Evolutionary conservation across 805 yeast species (phyloP).

Genomic region (Kregervanrija pseudodelftensis): DNA sequence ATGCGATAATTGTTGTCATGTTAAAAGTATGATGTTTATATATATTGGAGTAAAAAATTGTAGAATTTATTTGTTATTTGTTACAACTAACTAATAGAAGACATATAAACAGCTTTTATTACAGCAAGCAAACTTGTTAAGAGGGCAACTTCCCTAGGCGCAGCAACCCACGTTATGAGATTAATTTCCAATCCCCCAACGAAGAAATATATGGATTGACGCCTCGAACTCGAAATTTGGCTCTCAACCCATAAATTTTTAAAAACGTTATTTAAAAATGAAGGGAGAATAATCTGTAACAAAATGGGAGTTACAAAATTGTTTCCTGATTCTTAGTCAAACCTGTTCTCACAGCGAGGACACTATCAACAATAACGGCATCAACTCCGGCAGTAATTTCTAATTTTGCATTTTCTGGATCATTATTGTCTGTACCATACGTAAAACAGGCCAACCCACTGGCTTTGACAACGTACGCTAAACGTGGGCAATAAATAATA

Average conservation of each 20-base stretch:
- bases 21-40: not conserved
- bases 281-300: no score
- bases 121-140: no score
- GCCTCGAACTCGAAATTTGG: no score
- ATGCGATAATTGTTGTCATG: slow-evolving; percentile 42
- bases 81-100: not conserved
- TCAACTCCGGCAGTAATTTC: slow-evolving; percentile 95
- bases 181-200: no score
- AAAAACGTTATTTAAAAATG: no score
- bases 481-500: slow-evolving; percentile 79
- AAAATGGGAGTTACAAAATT: not conserved
- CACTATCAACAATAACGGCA: slow-evolving; percentile 97
- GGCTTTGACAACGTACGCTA: slow-evolving; percentile 85
- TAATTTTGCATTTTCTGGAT: slow-evolving; percentile 72
- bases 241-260: no score
- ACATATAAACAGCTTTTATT: no score
- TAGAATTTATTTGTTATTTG: not conserved
- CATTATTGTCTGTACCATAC: slow-evolving; percentile 78
- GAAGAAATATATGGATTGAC: no score
- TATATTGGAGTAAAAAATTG: no score
- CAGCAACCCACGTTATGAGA: no score
- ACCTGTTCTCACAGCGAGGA: slow-evolving; percentile 85
- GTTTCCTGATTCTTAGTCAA: slow-evolving; percentile 32
- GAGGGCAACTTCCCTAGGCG: no score
- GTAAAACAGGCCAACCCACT: slow-evolving; percentile 91